Base-by-base conservation (phyloP, 2,329 filamentous ascomycete genomes). In the Penicillium brasilianum region DNA sequence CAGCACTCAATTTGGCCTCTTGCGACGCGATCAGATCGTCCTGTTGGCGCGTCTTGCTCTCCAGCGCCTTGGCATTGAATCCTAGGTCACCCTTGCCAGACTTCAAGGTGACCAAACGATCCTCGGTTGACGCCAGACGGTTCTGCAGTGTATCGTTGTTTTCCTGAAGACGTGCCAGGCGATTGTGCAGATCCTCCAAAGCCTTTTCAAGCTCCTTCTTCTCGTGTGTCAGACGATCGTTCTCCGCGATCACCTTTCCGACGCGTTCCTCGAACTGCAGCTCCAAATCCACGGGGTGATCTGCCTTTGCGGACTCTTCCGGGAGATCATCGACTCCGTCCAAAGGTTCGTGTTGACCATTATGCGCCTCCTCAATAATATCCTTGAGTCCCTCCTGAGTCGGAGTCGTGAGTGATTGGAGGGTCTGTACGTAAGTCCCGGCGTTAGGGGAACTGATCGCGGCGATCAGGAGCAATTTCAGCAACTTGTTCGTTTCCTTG, bases 11-110 rank as follows among this genome's bases (percentile, higher is more conserved):
- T 67, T 90, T 85, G 20, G 84, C 83, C 73, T 93, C 90, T 67
- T 92, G 85, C 25, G 82, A 84, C 41, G 87, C 87, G 70, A 93
- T 93, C 53, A 92, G 81, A 60, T 89, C 84, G 73, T 91, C 88
- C 69, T 90, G 87, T 68, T 92, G 78, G 36, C 76, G 74, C 5
- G 77, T 88, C 81, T 67, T 90, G 78, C 61, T 82, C 76, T 76
- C 77, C 37, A 79, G 61, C 1, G 75, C 75, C 65, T 76, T 79
- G 55, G 72, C 74, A 63, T 76, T 77, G 78, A 83, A 72, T 78
- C 85, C 74, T 79, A 75, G 60, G 48, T 80, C 78, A 10, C 76
- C 78, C 56, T 80, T 78, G 16, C 79, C 79, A n/a, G 79, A 80
- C 58, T 79, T 77, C 80, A 74, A 80, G 77, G 72, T 86, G 78